A percentile compares a stretch with the other conserved stretches of the same genome.
phyloP scores from a whole-genome alignment of 805 yeast species.

The Cyberlindnera misumaiensis region DNA sequence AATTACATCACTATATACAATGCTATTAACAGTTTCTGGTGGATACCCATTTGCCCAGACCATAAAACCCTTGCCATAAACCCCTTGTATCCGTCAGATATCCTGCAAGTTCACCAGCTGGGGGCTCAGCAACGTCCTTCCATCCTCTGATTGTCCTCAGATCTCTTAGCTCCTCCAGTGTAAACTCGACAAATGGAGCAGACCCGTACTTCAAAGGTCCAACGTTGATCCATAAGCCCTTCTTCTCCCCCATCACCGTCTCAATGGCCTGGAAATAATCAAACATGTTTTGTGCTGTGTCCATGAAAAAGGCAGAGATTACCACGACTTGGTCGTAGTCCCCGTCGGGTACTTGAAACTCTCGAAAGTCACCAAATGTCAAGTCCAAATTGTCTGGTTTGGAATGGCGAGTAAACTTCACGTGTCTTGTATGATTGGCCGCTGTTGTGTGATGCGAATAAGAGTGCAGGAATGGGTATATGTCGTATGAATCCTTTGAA shows the following conservation, averaged over 20 bases:
- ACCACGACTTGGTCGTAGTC: slow-evolving; percentile 43
- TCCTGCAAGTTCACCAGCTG: slow-evolving; percentile 38
- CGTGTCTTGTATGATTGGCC: slow-evolving; percentile 44
- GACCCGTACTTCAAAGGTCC: slow-evolving; percentile 95
- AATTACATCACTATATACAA: not conserved
- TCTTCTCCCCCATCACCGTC: slow-evolving; percentile 33
- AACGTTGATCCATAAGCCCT: slow-evolving; percentile 76
- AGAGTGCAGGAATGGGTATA: slow-evolving; percentile 53
- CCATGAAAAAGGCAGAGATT: slow-evolving; percentile 73
- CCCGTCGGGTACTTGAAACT: slow-evolving; percentile 32
- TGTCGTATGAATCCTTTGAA: slow-evolving; percentile 4
- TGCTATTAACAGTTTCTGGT: not conserved
- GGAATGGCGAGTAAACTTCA: slow-evolving; percentile 24
- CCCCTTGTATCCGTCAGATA: slow-evolving; percentile 62
- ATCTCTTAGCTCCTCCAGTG: slow-evolving; percentile 57
- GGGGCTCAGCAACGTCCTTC: slow-evolving; percentile 36
- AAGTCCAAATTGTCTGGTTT: slow-evolving; percentile 44
- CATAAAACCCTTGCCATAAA: slow-evolving; percentile 75
- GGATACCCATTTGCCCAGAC: slow-evolving; percentile 50
- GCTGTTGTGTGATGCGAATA: slow-evolving; percentile 56
- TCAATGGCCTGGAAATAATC: slow-evolving; percentile 66
- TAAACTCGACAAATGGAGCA: slow-evolving; percentile 69
- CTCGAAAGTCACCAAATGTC: slow-evolving; percentile 59
- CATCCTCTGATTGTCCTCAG: slow-evolving; percentile 59
- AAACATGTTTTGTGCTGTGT: slow-evolving; percentile 84